phyloP scores from a whole-genome alignment of 495 filamentous ascomycete genomes.

The Ascodesmis nigricans region DNA sequence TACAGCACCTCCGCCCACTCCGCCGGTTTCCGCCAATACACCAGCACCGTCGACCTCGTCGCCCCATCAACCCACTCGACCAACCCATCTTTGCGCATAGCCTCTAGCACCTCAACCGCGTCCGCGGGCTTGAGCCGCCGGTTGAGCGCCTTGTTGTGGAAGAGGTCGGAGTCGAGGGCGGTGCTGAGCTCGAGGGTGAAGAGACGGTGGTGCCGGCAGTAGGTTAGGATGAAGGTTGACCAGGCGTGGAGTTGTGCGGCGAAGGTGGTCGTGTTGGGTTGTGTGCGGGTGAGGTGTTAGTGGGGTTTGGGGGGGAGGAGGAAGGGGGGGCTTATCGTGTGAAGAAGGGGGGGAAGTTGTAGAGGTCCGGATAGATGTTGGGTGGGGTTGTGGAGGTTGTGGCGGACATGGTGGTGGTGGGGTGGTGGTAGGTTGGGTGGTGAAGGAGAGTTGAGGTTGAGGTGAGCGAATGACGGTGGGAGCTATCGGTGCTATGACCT shows the following conservation, averaged over 20 bases:
- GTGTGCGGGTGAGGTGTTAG: too few species aligned
- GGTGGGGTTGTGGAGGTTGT: constrained; percentile 29
- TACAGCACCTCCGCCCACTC: too few species aligned
- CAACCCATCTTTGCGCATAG: constrained; percentile 42
- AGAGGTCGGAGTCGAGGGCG: constrained; percentile 32
- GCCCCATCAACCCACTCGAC: constrained; percentile 47
- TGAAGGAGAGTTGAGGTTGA: constrained; percentile 53
- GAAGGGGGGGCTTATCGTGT: too few species aligned
- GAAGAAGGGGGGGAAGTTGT: too few species aligned
- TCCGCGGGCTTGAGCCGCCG: constrained; percentile 37
- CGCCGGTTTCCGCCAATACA: too few species aligned
- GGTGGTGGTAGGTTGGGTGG: constrained; percentile 32
- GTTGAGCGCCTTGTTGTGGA: constrained; percentile 30
- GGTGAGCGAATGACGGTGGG: too few species aligned
- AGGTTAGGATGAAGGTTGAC: constrained; percentile 56
- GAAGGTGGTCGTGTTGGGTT: constrained; percentile 50
- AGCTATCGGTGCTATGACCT: too few species aligned
- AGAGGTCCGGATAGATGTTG: too few species aligned
- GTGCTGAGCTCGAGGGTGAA: constrained; percentile 44
- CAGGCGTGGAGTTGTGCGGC: constrained; percentile 57
- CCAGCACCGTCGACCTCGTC: too few species aligned
- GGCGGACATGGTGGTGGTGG: constrained; percentile 30
- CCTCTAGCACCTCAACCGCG: constrained; percentile 42
- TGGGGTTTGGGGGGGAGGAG: too few species aligned
- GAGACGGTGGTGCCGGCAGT: constrained; percentile 50